phyloP scores from a whole-genome alignment of 2,329 filamentous ascomycete genomes.

The Penicillium frequentans region DNA sequence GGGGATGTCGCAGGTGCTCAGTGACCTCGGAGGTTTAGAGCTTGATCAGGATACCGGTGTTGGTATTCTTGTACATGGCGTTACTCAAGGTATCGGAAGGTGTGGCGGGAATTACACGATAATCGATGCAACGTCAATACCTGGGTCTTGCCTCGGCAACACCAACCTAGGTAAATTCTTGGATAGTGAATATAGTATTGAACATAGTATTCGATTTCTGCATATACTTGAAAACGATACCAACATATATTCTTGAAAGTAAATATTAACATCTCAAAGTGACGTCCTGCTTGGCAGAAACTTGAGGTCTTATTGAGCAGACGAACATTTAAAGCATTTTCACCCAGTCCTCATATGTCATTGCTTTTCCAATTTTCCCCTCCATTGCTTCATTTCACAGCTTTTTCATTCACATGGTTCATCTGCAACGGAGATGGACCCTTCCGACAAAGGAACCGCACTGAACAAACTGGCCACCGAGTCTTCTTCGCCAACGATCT shows the following conservation, averaged over 20 bases:
- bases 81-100: too few species aligned
- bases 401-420: not conserved
- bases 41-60: too few species aligned
- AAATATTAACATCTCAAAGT: not conserved
- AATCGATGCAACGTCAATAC: too few species aligned
- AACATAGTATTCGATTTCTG: not conserved
- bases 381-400: not conserved
- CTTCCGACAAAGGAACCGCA: slow-evolving; percentile 15
- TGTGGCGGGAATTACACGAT: too few species aligned
- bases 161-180: too few species aligned
- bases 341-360: not conserved
- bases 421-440: slow-evolving; percentile 6
- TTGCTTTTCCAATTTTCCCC: not conserved
- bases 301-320: not conserved
- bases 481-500: slow-evolving; percentile 18
- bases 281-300: not conserved
- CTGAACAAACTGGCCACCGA: slow-evolving; percentile 10
- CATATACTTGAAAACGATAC: not conserved
- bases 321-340: not conserved
- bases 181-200: not conserved
- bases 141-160: too few species aligned
- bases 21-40: too few species aligned
- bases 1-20: too few species aligned
- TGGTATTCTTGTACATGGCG: too few species aligned
- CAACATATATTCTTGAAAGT: not conserved